These are phyloP conservation scores for Pezicula neosporulosa DNA, from an alignment of 2,329 filamentous ascomycete species.

Conservation along the genomic window DNA sequence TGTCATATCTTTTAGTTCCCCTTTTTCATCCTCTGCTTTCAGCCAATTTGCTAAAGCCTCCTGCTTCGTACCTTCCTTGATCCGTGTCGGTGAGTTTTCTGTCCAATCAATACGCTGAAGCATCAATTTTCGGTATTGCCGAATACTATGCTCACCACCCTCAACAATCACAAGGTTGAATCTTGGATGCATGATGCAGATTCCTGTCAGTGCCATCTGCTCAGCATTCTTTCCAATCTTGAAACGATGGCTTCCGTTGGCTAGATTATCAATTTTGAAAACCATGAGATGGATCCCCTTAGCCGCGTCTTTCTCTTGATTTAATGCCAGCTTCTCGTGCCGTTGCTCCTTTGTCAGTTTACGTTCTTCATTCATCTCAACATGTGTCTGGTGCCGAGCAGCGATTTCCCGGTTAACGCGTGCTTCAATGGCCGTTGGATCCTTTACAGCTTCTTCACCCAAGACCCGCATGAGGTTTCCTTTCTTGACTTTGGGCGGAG, in stretches of 20 bases:
- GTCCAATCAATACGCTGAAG: conserved; percentile 92
- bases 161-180: conserved; percentile 90
- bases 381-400: conserved; percentile 76
- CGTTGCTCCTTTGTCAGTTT: conserved; percentile 86
- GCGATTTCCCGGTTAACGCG: conserved; percentile 91
- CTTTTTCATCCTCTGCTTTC: conserved; percentile 72
- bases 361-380: conserved; percentile 75
- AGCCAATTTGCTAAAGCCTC: conserved; percentile 72
- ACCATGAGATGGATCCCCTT: conserved; percentile 85
- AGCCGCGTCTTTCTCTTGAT: conserved; percentile 84
- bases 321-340: conserved; percentile 74
- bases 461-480: conserved; percentile 96
- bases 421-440: conserved; percentile 94
- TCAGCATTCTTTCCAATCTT: conserved; percentile 92
- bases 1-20: conserved; percentile 76
- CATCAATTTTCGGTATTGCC: conserved; percentile 89
- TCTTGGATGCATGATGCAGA: conserved; percentile 88
- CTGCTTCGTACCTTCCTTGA: conserved; percentile 58
- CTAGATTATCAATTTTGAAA: conserved; percentile 85
- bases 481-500: conserved; percentile 94
- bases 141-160: conserved; percentile 79
- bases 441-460: conserved; percentile 82
- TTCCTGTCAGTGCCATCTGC: conserved; percentile 79
- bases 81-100: conserved; percentile 72
- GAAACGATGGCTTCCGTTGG: conserved; percentile 89